Conservation (phyloP, 305 asterid species). For the Fraxinus albicans region DNA sequence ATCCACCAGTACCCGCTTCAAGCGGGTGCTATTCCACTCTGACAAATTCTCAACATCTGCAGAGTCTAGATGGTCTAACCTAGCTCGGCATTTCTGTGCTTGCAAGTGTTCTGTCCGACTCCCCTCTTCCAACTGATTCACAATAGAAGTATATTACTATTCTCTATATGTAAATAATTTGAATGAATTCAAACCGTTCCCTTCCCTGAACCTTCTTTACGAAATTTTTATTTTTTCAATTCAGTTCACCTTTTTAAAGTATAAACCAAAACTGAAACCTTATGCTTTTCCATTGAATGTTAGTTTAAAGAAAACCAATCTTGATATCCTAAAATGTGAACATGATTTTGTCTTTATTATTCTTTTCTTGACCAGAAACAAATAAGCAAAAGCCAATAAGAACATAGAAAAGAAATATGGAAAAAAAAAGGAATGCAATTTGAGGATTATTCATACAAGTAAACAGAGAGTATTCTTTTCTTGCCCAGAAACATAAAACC, state of each 20-base stretch:
- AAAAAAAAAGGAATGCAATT: neutral
- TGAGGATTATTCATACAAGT: neutral
- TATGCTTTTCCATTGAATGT: neutral
- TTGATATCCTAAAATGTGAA: neutral
- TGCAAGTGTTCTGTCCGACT: constrained; percentile 75
- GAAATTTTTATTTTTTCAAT: neutral
- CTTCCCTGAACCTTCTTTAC: neutral
- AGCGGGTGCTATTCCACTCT: constrained; percentile 65
- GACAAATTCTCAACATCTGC: constrained; percentile 67
- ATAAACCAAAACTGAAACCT: neutral
- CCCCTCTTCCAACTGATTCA: constrained; percentile 83
- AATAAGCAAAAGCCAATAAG: neutral
- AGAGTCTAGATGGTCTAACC: constrained; percentile 83
- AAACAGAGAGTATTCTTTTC: neutral
- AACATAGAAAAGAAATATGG: neutral
- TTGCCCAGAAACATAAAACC: neutral
- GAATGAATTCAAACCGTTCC: neutral
- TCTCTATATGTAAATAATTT: neutral
- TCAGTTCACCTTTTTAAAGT: neutral
- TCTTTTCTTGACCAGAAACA: neutral
- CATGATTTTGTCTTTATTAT: neutral
- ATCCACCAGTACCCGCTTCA: constrained; percentile 87
- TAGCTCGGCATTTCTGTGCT: constrained; percentile 82
- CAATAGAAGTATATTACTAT: neutral
- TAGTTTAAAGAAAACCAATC: neutral